Evolutionary conservation across 2,329 filamentous ascomycete genomes (phyloP).

Genomic region (Cercospora brassicicola): DNA sequence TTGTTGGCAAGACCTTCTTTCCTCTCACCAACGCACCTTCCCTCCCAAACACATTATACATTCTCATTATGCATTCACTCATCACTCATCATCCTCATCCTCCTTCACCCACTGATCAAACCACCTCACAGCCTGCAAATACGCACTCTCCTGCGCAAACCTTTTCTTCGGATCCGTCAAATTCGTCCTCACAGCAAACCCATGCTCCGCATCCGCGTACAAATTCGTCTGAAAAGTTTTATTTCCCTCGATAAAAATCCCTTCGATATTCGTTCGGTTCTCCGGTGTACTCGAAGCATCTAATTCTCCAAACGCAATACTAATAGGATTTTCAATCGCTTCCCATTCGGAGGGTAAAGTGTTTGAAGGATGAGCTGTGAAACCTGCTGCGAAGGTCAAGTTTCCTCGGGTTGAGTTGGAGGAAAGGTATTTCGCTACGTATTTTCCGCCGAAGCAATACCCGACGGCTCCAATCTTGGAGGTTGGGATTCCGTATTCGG

Average conservation of each 20-base stretch:
- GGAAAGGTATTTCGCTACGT: conserved; percentile 62
- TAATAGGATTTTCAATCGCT: conserved; percentile 65
- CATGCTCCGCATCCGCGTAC: conserved; percentile 39
- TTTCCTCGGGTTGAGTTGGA: conserved; percentile 42
- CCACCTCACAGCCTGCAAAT: conserved; percentile 39
- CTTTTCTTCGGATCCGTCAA: conserved; percentile 34
- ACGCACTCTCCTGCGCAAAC: conserved; percentile 40
- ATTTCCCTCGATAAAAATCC: conserved; percentile 33
- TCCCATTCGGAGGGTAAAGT: conserved; percentile 65
- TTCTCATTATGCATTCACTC: not conserved
- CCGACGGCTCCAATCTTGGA: conserved; percentile 65
- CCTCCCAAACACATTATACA: not conserved
- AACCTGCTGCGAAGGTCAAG: conserved; percentile 61
- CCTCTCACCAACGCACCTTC: not conserved
- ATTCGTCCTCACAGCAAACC: conserved; percentile 39
- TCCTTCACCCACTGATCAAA: conserved; percentile 39
- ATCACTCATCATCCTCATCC: conserved; percentile 22
- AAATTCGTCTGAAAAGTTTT: conserved; percentile 38
- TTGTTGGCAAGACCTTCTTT: not conserved
- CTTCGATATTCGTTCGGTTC: conserved; percentile 31
- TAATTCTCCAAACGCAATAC: conserved; percentile 53
- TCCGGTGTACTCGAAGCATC: conserved; percentile 26
- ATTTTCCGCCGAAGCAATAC: conserved; percentile 78
- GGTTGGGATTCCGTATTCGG: conserved; percentile 44
- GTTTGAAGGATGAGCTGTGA: conserved; percentile 69